Percentiles rank a stretch among this genome's conserved stretches.
These are phyloP conservation scores for Blastomyces parvus DNA, from an alignment of 2,329 filamentous ascomycete genomes.

Conservation along the genomic window DNA sequence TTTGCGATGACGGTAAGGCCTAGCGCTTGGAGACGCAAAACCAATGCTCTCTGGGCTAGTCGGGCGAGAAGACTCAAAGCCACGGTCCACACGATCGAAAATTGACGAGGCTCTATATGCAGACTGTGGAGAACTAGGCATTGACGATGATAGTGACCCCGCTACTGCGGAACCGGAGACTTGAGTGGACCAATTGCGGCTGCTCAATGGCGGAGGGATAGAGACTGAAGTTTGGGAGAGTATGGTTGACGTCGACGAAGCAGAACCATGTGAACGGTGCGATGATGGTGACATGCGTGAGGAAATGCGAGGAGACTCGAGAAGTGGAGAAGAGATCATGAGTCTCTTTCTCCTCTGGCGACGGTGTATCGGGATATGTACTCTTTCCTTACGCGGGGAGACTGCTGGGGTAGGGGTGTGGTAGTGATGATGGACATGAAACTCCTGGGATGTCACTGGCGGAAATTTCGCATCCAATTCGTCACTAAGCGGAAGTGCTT, in stretches of 20 bases:
- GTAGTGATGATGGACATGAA: constrained; percentile 94
- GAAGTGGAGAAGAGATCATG: constrained; percentile 43
- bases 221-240: constrained; percentile 55
- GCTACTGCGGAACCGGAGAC: constrained; percentile 53
- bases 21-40: constrained; percentile 54
- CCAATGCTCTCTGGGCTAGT: constrained; percentile 73
- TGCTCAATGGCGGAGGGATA: constrained; percentile 41
- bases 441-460: constrained; percentile 54
- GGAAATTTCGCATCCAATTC: constrained; percentile 54
- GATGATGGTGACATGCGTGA: constrained; percentile 16
- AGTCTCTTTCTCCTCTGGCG: constrained; percentile 65
- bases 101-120: constrained; percentile 61
- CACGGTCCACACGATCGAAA: constrained; percentile 63
- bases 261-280: constrained; percentile 30
- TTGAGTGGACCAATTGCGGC: constrained; percentile 55
- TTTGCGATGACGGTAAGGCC: constrained; percentile 47
- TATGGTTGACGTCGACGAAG: constrained; percentile 47
- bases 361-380: constrained; percentile 34
- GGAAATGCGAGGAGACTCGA: constrained; percentile 26
- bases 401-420: constrained; percentile 54
- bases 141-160: constrained; percentile 55
- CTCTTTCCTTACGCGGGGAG: constrained; percentile 46
- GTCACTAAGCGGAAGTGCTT: constrained; percentile 52
- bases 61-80: constrained; percentile 60
- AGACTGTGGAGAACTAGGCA: constrained; percentile 72